Conservation (phyloP, 768 basidiomycete species). For the Crassisporium funariophilum region DNA sequence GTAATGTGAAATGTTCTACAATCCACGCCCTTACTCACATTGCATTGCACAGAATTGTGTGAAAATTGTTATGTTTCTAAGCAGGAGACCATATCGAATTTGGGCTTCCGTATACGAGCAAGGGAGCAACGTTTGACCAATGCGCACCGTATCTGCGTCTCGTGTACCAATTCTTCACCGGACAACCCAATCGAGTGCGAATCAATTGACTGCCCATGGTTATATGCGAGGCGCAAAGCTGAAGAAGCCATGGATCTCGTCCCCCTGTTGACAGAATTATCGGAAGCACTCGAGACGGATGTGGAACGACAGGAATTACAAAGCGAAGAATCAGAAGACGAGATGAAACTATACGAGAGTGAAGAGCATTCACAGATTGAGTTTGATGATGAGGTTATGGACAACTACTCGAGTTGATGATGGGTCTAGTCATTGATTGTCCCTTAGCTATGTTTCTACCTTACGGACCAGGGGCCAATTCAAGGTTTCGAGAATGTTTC, state of each 20-base stretch:
- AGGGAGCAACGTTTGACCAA: conserved; percentile 57
- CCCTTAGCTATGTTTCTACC: too few relatives aligned
- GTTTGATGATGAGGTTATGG: too few relatives aligned
- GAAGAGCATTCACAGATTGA: too few relatives aligned
- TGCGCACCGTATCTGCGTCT: conserved; percentile 70
- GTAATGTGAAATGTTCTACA: conserved; percentile 30
- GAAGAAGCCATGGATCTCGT: conserved; percentile 45
- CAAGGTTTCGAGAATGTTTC: too few relatives aligned
- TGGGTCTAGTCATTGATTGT: too few relatives aligned
- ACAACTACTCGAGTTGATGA: too few relatives aligned
- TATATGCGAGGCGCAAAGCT: conserved; percentile 69
- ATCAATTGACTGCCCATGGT: conserved; percentile 84
- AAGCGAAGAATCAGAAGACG: conserved; percentile 13
- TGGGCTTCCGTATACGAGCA: conserved; percentile 54
- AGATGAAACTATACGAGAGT: not conserved
- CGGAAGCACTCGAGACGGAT: conserved; percentile 34
- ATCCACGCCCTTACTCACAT: conserved; percentile 1
- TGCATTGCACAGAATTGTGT: conserved; percentile 56
- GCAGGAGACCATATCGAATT: conserved; percentile 55
- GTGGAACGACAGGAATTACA: conserved; percentile 16
- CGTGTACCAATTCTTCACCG: conserved; percentile 61
- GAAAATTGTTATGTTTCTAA: conserved; percentile 54
- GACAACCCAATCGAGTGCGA: conserved; percentile 72
- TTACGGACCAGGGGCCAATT: too few relatives aligned
- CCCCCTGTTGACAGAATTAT: conserved; percentile 32